Conservation (phyloP, 1,284 basidiomycete genomes). For the Microbotryum intermedium region DNA sequence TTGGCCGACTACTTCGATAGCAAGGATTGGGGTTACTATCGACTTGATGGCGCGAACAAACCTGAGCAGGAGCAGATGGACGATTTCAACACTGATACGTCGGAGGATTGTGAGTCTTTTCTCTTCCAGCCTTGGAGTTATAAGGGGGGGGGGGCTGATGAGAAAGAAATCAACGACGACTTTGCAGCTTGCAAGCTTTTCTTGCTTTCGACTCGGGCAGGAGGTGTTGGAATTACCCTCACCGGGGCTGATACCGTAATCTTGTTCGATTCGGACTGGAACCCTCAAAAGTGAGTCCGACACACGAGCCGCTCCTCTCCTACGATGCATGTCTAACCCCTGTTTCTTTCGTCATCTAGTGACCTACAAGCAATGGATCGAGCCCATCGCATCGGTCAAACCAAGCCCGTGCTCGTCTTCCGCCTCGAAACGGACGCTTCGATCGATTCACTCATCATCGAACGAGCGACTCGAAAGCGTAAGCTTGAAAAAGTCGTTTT, state of each 20-base stretch:
- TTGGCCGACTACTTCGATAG: constrained; percentile 40
- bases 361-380: constrained; percentile 93
- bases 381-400: constrained; percentile 82
- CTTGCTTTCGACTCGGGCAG: constrained; percentile 82
- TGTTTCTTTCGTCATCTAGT: not conserved
- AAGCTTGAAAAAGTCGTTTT: constrained; percentile 28
- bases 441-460: constrained; percentile 22
- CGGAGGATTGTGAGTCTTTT: not conserved
- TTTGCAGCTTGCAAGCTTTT: constrained; percentile 61
- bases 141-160: too few species aligned
- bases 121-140: constrained; percentile 43
- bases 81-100: constrained; percentile 56
- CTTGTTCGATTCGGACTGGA: constrained; percentile 32
- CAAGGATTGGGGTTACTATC: constrained; percentile 71
- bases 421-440: constrained; percentile 23
- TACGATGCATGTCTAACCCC: not conserved
- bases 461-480: constrained; percentile 21
- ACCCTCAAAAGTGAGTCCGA: constrained; percentile 75
- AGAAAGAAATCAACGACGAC: constrained; percentile 38
- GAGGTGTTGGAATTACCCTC: constrained; percentile 77
- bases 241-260: constrained; percentile 66
- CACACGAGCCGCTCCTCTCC: not conserved
- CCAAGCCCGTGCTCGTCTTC: constrained; percentile 27
- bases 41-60: constrained; percentile 59
- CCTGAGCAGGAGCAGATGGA: constrained; percentile 64